Conservation (phyloP, 2,329 filamentous ascomycete species). For the Alternaria postmessia region DNA sequence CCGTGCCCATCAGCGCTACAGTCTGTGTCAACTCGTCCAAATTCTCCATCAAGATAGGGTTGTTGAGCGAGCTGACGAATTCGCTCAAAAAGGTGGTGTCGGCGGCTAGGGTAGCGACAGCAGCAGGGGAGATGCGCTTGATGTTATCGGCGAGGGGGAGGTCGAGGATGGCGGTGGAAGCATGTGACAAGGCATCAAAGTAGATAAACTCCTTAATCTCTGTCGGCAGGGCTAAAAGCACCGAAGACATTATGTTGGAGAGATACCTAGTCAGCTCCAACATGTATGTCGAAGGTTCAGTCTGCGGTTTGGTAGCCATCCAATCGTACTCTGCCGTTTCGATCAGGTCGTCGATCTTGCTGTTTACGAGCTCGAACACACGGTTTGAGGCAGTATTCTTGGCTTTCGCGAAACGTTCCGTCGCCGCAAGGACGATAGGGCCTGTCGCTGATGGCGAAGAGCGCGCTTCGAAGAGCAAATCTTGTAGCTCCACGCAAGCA, state of each 20-base stretch:
- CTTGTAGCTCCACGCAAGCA: constrained; percentile 88
- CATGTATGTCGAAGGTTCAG: constrained; percentile 91
- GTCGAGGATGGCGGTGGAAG: constrained; percentile 81
- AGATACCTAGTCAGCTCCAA: constrained; percentile 92
- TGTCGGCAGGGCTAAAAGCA: constrained; percentile 87
- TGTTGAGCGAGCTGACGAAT: constrained; percentile 87
- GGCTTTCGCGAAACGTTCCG: constrained; percentile 83
- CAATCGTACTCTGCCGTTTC: constrained; percentile 98
- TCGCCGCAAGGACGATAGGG: constrained; percentile 80
- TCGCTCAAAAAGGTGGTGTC: constrained; percentile 85
- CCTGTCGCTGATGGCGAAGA: constrained; percentile 83
- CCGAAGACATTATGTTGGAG: constrained; percentile 95
- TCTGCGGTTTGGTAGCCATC: constrained; percentile 67
- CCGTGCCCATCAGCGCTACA: constrained; percentile 81
- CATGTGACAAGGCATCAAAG: constrained; percentile 93
- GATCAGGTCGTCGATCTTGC: constrained; percentile 96
- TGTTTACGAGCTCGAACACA: constrained; percentile 98
- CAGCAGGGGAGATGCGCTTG: constrained; percentile 85
- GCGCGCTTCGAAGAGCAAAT: constrained; percentile 82
- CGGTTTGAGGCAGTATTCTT: constrained; percentile 97
- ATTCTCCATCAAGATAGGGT: constrained; percentile 86
- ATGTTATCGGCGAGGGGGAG: constrained; percentile 81
- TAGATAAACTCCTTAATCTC: constrained; percentile 98
- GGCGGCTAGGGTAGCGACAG: constrained; percentile 78
- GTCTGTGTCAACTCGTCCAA: constrained; percentile 95